Evolutionary conservation across 2,329 filamentous ascomycete species (phyloP), one percentile per base, ranked within the genome.

Genomic region (Talaromyces sp.): DNA sequence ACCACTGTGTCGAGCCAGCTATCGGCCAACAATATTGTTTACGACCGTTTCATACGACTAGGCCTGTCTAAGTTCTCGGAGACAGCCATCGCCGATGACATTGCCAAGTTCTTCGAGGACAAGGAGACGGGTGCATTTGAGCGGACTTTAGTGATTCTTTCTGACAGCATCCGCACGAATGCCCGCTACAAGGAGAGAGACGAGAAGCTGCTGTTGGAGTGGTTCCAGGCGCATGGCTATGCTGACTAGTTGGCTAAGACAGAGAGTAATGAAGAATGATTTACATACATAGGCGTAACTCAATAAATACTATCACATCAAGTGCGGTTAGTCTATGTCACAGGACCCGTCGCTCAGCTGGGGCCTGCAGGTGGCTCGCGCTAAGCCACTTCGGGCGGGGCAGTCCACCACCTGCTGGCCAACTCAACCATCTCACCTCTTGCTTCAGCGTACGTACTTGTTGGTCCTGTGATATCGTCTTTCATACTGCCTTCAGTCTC

Each of bases 51-150:
- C 79, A 81, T 99, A 71, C 89, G 91, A 70, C 83, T 90, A 70
- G 88, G 88, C 52, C 81, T 99, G 70, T 87, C 87, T 72, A 90
- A 91, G 74, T 98, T 96, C 75, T 87, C 91, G 3, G 89, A 92
- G 71, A 80, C 83, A 14, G 84, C 85, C 68, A 84, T 87, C 16
- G 85, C 92, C 68, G 83, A 87, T 69, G 92, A 97, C 62, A 95
- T 99, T 72, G 84, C 89, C 59, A 76, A 80, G 2, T 99, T 99
- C 84, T 99, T 98, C 83, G 84, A 86, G 71, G 85, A 86, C 72
- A 96, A 94, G 83, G 91, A 98, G 73, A 94, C 90, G 19, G 87
- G 87, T 72, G 90, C 89, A 58, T 98, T 93, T 78, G 91, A 96
- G 76, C 89, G 95, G 63, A 93, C 92, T 3, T 80, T 99, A 60